Base-by-base conservation (phyloP, 2,329 filamentous ascomycete species). In the Alternaria solani region DNA sequence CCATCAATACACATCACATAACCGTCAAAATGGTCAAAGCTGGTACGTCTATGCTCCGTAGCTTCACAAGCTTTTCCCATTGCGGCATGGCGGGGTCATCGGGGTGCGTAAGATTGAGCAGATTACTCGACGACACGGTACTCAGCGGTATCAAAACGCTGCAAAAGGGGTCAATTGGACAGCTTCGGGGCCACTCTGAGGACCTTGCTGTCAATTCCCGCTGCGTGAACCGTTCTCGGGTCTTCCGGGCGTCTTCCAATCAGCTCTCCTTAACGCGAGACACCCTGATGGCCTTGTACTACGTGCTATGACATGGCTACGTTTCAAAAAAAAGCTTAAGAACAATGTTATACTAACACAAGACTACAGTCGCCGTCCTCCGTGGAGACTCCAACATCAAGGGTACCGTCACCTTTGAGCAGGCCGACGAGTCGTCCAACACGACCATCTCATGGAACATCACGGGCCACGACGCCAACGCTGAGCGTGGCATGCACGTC, bases 401-500 rank as follows among this genome's bases (percentile, higher is more conserved):
- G 80, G 95, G 95, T 78, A 95, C 92, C 83, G 91, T 99, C 79
- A 91, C 89, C 85, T 97, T 99, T 83, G 93, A 96, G 87, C 95
- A 99, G 86, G 87, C 86, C 70, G 88, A 87, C 80, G 95, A 97
- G 87, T 88, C 85, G 75, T 83, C 87, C 74, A 88, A 90, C 72
- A 98, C 95, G 79, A 94, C 86, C 81, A 87, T 99, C 85, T 88
- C 90, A 78, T 99, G 92, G 90, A 88, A 97, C 83, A 93, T 99
- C 83, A 86, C 87, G 65, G 94, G 95, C 83, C 86, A 97, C 84
- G 94, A 98, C 80, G 78, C 94, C 83, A 97, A 96, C 81, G 94
- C 95, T 79, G 88, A 96, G 89, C 94, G 95, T 83, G 95, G 93
- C 82, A 93, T 98, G 88, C 95, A 99, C 87, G 90, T 99, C 79